A percentile compares a stretch with the other conserved stretches of the same genome.
Conservation (phyloP, 176 grass and related monocot genomes). For the Bothriochloa decipiens region DNA sequence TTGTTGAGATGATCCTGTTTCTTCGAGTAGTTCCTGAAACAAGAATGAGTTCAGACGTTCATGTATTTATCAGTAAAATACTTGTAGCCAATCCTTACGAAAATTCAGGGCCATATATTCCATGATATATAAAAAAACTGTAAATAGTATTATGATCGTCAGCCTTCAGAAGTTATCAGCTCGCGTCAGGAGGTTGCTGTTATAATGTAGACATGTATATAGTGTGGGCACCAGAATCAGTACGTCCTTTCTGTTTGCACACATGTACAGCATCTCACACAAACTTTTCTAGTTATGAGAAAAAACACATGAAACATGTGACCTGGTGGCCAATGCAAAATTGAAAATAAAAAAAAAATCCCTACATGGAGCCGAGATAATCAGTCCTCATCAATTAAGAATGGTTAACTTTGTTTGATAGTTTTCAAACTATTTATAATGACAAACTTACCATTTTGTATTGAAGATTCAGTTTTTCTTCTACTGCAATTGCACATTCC, state of each 20-base stretch:
- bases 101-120: neutral
- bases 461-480: slow-evolving; percentile 56
- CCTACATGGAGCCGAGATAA: neutral
- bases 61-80: neutral
- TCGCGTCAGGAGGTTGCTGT: neutral
- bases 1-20: slow-evolving; percentile 39
- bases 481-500: slow-evolving; percentile 39
- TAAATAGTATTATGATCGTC: neutral
- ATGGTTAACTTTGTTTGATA: neutral
- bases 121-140: neutral
- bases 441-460: slow-evolving; percentile 58
- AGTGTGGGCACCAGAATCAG: neutral
- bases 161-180: neutral
- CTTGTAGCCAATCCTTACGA: neutral
- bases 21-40: slow-evolving; percentile 53
- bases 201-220: slow-evolving; percentile 17
- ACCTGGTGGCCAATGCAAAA: neutral
- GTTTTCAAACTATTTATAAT: neutral
- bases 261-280: neutral
- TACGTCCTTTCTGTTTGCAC: slow-evolving; percentile 17
- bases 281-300: neutral
- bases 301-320: neutral
- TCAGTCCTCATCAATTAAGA: neutral
- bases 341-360: neutral
- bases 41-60: slow-evolving; percentile 1